Percentiles rank a stretch among this genome's conserved stretches.
Evolutionary conservation across 257 asterid genomes (phyloP).

Genomic region (Salvia hispanica): DNA sequence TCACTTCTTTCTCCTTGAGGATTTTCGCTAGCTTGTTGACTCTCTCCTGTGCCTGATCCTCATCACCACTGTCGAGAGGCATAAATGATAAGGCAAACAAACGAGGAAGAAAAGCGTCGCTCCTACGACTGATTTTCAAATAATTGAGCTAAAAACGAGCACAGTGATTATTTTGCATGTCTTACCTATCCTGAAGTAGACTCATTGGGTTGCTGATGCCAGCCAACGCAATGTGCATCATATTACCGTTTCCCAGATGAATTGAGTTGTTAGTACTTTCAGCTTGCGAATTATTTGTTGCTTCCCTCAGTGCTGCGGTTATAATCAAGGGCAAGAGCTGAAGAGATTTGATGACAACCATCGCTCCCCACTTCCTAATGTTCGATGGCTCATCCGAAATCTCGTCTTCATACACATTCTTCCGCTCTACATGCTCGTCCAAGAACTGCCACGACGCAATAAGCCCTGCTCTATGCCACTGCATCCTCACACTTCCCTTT

Average conservation of each 20-base stretch:
- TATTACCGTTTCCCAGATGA: conserved; percentile 58
- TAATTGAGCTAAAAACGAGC: not conserved
- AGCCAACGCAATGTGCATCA: conserved; percentile 97
- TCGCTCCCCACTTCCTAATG: conserved; percentile 92
- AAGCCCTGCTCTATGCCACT: conserved; percentile 99
- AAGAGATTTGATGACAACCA: conserved; percentile 92
- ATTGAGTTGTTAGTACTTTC: conserved; percentile 39
- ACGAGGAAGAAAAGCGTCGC: conserved; percentile 3
- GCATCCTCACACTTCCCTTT: conserved; percentile 98
- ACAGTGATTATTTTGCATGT: not conserved
- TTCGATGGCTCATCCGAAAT: conserved; percentile 41
- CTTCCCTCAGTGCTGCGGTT: conserved; percentile 83
- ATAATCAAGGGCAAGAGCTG: conserved; percentile 81
- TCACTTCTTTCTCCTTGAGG: conserved; percentile 81
- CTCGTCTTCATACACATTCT: conserved; percentile 45
- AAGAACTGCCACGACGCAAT: conserved; percentile 94
- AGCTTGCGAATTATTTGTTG: conserved; percentile 56
- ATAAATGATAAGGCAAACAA: conserved; percentile 23
- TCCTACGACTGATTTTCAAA: not conserved
- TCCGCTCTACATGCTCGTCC: conserved; percentile 75
- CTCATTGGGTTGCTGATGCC: conserved; percentile 98
- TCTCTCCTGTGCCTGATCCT: conserved; percentile 99
- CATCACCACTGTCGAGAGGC: conserved; percentile 76
- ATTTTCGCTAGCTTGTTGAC: conserved; percentile 85
- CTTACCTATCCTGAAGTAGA: conserved; percentile 91